Percentiles rank a stretch among this genome's conserved stretches.
phyloP scores from a whole-genome alignment of 2,329 filamentous ascomycete genomes.

The Didymosphaeria variabile region DNA sequence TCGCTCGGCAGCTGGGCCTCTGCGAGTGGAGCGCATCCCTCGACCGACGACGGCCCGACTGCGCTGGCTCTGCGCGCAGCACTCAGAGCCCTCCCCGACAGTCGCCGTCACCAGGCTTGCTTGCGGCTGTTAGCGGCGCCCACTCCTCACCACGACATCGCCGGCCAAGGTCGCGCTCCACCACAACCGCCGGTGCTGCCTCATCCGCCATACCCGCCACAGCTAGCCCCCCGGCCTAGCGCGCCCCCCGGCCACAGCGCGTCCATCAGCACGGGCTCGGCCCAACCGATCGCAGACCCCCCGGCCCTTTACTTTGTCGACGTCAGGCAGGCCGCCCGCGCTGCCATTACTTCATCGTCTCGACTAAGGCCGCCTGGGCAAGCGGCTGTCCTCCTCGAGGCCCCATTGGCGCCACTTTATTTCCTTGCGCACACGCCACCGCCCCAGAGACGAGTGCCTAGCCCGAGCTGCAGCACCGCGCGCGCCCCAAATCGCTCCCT shows the following conservation, averaged over 20 bases:
- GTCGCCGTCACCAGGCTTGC: constrained; percentile 9
- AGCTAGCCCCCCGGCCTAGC: constrained; percentile 23
- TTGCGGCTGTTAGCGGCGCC: constrained; percentile 10
- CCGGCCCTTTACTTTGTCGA: constrained; percentile 20
- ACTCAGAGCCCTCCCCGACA: neutral
- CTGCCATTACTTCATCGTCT: constrained; percentile 49
- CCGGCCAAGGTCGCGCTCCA: constrained; percentile 29
- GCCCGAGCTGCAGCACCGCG: constrained; percentile 35
- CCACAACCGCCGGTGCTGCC: constrained; percentile 24
- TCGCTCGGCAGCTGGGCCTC: constrained; percentile 43
- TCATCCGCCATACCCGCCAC: constrained; percentile 35
- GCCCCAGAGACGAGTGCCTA: constrained; percentile 31
- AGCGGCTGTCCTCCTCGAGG: constrained; percentile 38
- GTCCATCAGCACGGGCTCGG: constrained; percentile 48
- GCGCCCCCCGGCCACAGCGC: constrained; percentile 37
- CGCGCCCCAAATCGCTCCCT: constrained; percentile 36
- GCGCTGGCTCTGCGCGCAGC: neutral
- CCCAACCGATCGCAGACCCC: constrained; percentile 40
- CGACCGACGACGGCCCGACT: constrained; percentile 15
- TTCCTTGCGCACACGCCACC: constrained; percentile 48
- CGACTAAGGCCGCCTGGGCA: constrained; percentile 43
- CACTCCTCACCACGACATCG: constrained; percentile 2
- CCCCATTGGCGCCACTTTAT: constrained; percentile 48
- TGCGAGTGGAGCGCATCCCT: constrained; percentile 30
- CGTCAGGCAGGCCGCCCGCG: constrained; percentile 34